phyloP scores from a whole-genome alignment of 176 grass and related monocot species.

The Lolium rigidum region DNA sequence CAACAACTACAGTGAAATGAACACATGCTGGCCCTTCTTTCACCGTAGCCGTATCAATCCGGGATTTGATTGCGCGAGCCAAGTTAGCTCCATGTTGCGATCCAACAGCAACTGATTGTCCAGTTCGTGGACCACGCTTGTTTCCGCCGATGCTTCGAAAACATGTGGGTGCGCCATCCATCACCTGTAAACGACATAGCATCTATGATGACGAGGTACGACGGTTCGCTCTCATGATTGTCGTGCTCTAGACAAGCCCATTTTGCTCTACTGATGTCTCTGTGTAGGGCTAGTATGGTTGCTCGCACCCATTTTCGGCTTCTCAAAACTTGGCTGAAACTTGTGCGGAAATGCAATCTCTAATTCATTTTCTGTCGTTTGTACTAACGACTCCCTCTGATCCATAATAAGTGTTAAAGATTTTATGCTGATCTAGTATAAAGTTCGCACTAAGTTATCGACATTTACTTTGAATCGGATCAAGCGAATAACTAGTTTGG shows the following conservation, averaged over 20 bases:
- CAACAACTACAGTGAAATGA: background rate
- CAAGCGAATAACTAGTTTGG: no score
- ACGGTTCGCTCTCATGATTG: background rate
- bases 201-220: no score
- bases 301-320: no score
- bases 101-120: background rate
- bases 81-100: slow-evolving; percentile 7
- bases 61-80: background rate
- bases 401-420: no score
- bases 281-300: no score
- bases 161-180: background rate
- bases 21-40: background rate
- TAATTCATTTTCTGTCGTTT: no score
- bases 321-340: no score
- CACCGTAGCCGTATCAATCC: background rate
- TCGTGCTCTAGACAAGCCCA: background rate
- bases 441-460: no score
- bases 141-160: background rate
- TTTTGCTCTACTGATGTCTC: background rate
- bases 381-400: no score
- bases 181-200: background rate
- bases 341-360: no score
- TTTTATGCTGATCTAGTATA: no score
- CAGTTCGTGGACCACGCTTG: background rate
- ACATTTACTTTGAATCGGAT: no score